Percentiles rank a stretch among this genome's conserved stretches.
phyloP scores from a whole-genome alignment of 176 grass and related monocot genomes.

The Typha latifolia region DNA sequence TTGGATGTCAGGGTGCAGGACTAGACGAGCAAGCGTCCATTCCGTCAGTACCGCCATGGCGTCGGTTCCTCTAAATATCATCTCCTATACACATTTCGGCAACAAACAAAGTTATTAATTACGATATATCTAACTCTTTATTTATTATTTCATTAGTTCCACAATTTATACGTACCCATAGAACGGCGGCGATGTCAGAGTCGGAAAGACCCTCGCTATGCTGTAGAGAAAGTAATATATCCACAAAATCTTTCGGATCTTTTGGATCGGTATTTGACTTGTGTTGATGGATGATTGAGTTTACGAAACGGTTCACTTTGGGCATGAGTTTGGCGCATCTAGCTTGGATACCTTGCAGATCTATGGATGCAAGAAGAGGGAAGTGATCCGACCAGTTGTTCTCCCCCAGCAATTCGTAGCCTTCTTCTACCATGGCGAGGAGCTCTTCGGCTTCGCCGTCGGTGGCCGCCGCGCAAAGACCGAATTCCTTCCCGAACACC shows the following conservation, averaged over 20 bases:
- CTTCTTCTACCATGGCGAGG: conserved; percentile 60
- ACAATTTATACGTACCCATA: conserved; percentile 42
- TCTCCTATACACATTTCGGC: conserved; percentile 39
- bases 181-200: conserved; percentile 57
- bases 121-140: not conserved
- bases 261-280: conserved; percentile 10
- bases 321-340: conserved; percentile 71
- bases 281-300: conserved; percentile 48
- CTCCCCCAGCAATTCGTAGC: conserved; percentile 66
- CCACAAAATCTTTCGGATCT: conserved; percentile 46
- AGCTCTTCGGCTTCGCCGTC: conserved; percentile 46
- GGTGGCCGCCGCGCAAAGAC: conserved; percentile 22
- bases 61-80: conserved; percentile 88
- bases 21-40: conserved; percentile 58
- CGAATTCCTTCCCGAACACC: conserved; percentile 69
- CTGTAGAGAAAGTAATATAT: conserved; percentile 61
- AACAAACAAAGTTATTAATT: not conserved
- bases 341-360: conserved; percentile 44
- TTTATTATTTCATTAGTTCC: not conserved
- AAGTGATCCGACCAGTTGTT: conserved; percentile 90
- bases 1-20: conserved; percentile 64
- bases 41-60: conserved; percentile 83
- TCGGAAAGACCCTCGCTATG: conserved; percentile 52
- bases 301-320: conserved; percentile 56
- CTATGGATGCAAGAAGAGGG: conserved; percentile 46